phyloP scores from a whole-genome alignment of 768 basidiomycete genomes.

The Pulveroboletus sp. region DNA sequence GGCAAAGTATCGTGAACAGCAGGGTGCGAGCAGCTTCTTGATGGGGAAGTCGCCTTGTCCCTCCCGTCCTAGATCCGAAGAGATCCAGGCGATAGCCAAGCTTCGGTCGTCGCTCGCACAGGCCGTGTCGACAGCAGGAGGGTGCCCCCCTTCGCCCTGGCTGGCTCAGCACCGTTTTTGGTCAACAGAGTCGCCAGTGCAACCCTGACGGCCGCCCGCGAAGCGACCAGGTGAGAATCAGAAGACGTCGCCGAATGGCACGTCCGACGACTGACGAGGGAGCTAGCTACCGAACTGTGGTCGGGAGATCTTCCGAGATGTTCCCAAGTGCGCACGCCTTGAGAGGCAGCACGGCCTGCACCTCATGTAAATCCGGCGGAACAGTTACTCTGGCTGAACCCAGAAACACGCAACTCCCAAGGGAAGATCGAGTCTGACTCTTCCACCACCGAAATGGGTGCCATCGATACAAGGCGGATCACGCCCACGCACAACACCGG shows the following conservation, averaged over 20 bases:
- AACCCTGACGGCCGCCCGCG: neutral
- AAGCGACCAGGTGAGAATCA: slow-evolving; percentile 19
- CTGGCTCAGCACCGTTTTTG: too few species aligned
- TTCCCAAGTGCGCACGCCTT: too few species aligned
- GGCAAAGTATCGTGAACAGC: slow-evolving; percentile 24
- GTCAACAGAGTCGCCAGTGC: slow-evolving; percentile 14
- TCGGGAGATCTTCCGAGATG: slow-evolving; percentile 20
- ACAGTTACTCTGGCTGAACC: neutral
- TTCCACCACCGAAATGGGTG: slow-evolving; percentile 2
- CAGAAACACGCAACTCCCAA: too few species aligned
- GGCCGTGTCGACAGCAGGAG: too few species aligned
- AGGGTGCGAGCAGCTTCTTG: slow-evolving; percentile 21
- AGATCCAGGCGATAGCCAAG: too few species aligned
- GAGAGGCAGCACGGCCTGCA: neutral
- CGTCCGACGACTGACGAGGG: neutral
- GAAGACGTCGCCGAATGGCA: neutral
- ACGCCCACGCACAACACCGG: neutral
- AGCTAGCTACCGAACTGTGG: too few species aligned
- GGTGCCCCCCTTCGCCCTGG: too few species aligned
- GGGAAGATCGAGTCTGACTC: slow-evolving; percentile 2
- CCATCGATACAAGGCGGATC: slow-evolving; percentile 7
- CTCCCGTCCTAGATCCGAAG: slow-evolving; percentile 12
- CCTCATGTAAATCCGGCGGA: slow-evolving; percentile 26
- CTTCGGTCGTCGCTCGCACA: too few species aligned
- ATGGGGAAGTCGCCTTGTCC: slow-evolving; percentile 17